Evolutionary conservation across 805 yeast species (phyloP).

Genomic region (Metschnikowia santaceciliae): DNA sequence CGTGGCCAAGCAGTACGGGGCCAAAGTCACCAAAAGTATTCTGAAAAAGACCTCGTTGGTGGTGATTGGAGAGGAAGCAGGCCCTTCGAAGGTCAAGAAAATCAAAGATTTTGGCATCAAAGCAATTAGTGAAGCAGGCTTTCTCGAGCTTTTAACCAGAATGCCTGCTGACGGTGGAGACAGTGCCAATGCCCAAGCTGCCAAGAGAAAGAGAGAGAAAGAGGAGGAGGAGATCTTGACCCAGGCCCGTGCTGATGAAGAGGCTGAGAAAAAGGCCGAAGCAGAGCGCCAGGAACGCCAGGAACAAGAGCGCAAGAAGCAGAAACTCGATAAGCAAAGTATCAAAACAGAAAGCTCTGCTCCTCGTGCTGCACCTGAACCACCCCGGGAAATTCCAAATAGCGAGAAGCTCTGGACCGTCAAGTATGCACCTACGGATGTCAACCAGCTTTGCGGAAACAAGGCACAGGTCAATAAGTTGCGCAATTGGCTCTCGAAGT

Average conservation of each 20-base stretch:
- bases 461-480: conserved; percentile 68
- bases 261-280: conserved; percentile 37
- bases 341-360: neutral
- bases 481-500: conserved; percentile 68
- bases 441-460: conserved; percentile 78
- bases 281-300: conserved; percentile 36
- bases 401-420: conserved; percentile 85
- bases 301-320: neutral
- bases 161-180: conserved; percentile 94
- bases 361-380: conserved; percentile 10
- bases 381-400: conserved; percentile 37
- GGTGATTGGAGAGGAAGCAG: conserved; percentile 93
- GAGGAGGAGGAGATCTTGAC: conserved; percentile 57
- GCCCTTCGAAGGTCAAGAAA: conserved; percentile 86
- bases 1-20: conserved; percentile 83
- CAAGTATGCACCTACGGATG: conserved; percentile 78
- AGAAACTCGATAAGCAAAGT: neutral
- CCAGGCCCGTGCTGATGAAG: conserved; percentile 40
- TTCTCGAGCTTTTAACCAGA: conserved; percentile 60
- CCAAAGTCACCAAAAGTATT: conserved; percentile 80
- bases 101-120: conserved; percentile 71
- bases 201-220: conserved; percentile 61
- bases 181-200: conserved; percentile 73
- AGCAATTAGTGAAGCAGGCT: conserved; percentile 85
- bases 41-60: conserved; percentile 83